Base-by-base conservation (phyloP, 495 filamentous ascomycete genomes). In the Aspergillus baeticus region DNA sequence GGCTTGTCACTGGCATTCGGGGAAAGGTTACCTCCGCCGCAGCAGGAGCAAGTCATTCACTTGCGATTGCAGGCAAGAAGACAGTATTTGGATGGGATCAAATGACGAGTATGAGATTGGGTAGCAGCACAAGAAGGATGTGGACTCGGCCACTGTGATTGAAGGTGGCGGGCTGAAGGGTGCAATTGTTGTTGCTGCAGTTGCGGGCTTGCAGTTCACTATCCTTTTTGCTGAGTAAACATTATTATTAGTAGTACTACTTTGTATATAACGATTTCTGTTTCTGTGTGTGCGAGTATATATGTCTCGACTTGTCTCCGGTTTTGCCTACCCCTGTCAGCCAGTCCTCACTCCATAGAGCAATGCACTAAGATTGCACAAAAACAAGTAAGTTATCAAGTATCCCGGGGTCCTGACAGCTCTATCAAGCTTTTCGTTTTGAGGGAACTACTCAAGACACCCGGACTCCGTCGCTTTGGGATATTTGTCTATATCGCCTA, bases 81-180 rank as follows among this genome's bases (percentile, higher is more conserved):
- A 73, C 77, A 41, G 86, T 84, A 6, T 89, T 82, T 66, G 78
- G 78, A 33, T 90, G 87, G 87, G 88, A 2, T 89, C 89, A 71
- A 82, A 77, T 20, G 73, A 68, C 39, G 82, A 80, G 55, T 87
- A 84, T 64, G 86, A 89, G 70, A 85, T 84, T n/a, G 87, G 87
- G 6, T 81, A 77, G 48, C 84, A 83, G 10, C 79, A 76, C 5
- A 72, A 84, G 15, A 84, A 87, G 58, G 84, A 86, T 54, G 71
- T 90, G 22, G 67, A 78, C 48, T 51, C 66, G 11, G 84, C 88
- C 0, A 87, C 78, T 1, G 62, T 77, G 18, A 83, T 92, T 48
- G 79, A 87, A 49, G 85, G 85, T 66, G 79, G 77, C 0, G 84
- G 86, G 14, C 76, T 87, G 10, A 68, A 76, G 20, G 84, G 72